Base-by-base conservation (phyloP, 306 rosid genomes). In the Albizia julibrissin region DNA sequence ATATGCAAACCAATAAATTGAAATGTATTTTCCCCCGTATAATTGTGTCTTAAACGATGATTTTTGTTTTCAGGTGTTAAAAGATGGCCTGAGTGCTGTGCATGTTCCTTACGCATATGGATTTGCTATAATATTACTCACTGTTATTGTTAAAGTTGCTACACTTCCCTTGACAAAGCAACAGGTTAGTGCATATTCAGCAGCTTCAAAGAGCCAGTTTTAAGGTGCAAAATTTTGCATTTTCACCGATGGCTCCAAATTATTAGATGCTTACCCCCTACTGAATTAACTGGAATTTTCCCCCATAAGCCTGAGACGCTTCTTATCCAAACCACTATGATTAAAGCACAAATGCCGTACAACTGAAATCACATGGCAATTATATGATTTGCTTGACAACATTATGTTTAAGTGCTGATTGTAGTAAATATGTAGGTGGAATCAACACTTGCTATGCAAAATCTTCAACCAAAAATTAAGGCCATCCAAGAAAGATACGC, bases 401-500 rank as follows among this genome's bases (percentile, higher is more conserved):
- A 64, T 59, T 22, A 22, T 21, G 43, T 75, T 73, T 2, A 39
- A 54, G 26, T 76, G 26, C 61, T 76, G 84, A 83, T 70, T 79
- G 43, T 73, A 69, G 26, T 67, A 61, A 50, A 81, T 82, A 27
- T 78, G 79, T 71, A 96, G 99, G 99, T 93, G 44, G 99, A 96
- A 83, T 96, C 99, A 40, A 91, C 98, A 43, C 75, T 96, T 79
- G 99, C 99, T 69, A 96, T 96, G 98, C 99, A 96, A 88, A 96
- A 92, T 86, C 97, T 96, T 85, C 98, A 96, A 84, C 99, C 99
- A 29, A 96, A 96, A 86, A 82, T 96, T 74, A 96, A 96, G 88
- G 98, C 98, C 83, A 96, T 96, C 80, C 98, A 96, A 86, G 91
- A 92, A 89, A 91, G 99, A 93, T 93, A 96, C 68, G 93, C 97